Evolutionary conservation across 2,329 filamentous ascomycete genomes (phyloP).

Genomic region (Aspergillus uvarum): DNA sequence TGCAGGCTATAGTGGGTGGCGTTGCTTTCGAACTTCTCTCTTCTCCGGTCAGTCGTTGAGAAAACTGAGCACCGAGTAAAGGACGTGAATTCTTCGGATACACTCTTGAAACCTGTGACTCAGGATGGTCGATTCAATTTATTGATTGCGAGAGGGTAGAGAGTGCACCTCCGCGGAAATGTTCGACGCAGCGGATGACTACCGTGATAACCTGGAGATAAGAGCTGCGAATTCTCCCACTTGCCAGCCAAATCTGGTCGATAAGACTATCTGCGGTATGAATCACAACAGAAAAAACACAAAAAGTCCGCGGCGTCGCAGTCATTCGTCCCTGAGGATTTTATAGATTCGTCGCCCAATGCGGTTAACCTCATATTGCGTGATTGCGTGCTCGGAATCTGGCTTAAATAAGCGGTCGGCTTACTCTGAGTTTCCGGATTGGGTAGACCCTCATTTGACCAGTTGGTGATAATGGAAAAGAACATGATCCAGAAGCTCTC

Average conservation of each 20-base stretch:
- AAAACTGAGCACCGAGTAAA: no score
- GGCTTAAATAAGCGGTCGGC: conserved; percentile 22
- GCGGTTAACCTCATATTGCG: conserved; percentile 33
- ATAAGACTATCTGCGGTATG: conserved; percentile 21
- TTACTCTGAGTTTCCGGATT: background rate
- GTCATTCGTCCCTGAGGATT: conserved; percentile 11
- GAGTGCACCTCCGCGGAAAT: conserved; percentile 23
- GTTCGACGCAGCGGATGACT: conserved; percentile 10
- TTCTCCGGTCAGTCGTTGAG: no score
- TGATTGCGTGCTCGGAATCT: conserved; percentile 32
- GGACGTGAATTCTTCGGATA: background rate
- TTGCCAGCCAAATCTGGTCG: conserved; percentile 9
- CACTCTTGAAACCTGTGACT: background rate
- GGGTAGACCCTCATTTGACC: background rate
- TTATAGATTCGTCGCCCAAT: conserved; percentile 29
- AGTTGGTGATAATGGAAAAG: background rate
- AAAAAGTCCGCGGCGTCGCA: conserved; percentile 1
- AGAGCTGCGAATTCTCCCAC: conserved; percentile 12
- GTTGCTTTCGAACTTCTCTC: background rate
- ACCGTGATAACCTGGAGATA: conserved; percentile 20
- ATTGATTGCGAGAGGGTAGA: conserved; percentile 1
- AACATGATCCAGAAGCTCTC: background rate
- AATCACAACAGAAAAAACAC: conserved; percentile 8
- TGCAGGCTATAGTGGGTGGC: background rate
- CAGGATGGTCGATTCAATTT: background rate